A percentile compares a stretch with the other conserved stretches of the same genome.
These are phyloP conservation scores for Primulina eburnea DNA, from an alignment of 257 asterid species.

Conservation along the genomic window DNA sequence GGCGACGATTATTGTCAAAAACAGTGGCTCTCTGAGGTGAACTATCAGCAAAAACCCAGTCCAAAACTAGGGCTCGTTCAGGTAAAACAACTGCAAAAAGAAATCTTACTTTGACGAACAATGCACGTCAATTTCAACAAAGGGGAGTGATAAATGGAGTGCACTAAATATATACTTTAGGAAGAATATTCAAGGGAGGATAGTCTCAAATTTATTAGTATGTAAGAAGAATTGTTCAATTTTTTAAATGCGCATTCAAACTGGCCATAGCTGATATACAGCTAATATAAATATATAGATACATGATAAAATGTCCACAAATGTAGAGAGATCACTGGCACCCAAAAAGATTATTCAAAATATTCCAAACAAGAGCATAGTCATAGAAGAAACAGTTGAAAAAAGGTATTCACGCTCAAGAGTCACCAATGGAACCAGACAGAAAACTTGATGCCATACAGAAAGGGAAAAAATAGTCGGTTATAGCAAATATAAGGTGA, in stretches of 20 bases:
- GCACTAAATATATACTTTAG: background rate
- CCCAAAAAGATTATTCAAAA: background rate
- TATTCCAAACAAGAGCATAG: background rate
- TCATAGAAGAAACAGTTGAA: background rate
- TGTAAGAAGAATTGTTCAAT: constrained; percentile 4
- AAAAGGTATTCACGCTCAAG: background rate
- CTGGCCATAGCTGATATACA: background rate
- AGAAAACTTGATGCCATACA: constrained; percentile 13
- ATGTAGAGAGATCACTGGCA: constrained; percentile 1
- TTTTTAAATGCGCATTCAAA: background rate
- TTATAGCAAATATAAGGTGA: background rate
- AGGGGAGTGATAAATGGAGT: constrained; percentile 8
- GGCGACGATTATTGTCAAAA: constrained; percentile 65
- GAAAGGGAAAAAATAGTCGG: constrained; percentile 4
- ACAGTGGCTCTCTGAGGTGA: constrained; percentile 65
- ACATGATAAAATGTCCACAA: background rate
- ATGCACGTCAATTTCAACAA: constrained; percentile 21
- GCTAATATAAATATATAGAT: background rate
- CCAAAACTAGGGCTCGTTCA: constrained; percentile 68
- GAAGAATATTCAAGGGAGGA: constrained; percentile 3
- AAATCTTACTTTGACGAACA: constrained; percentile 31
- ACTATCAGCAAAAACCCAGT: constrained; percentile 98
- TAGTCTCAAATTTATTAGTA: background rate
- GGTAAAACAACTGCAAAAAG: constrained; percentile 73
- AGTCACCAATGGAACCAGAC: background rate